Conservation (phyloP, 495 filamentous ascomycete species). For the Penicillium ochrochloron region DNA sequence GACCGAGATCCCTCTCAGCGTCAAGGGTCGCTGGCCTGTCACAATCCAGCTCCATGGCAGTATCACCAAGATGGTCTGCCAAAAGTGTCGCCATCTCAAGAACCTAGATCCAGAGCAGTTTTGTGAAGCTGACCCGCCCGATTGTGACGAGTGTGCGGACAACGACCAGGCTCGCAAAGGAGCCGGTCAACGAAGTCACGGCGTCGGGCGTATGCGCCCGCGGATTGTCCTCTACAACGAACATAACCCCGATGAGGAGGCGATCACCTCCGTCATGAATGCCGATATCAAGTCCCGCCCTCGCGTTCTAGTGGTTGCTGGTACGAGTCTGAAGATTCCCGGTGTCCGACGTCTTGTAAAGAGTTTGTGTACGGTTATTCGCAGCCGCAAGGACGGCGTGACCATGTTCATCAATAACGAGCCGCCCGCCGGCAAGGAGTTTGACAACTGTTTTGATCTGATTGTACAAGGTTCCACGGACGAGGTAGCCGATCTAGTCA, state of each 20-base stretch:
- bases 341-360: conserved; percentile 86
- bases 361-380: conserved; percentile 83
- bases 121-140: conserved; percentile 80
- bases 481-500: conserved; percentile 76
- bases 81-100: conserved; percentile 80
- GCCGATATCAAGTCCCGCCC: conserved; percentile 83
- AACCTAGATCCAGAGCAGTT: conserved; percentile 81
- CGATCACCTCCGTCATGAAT: conserved; percentile 86
- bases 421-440: conserved; percentile 77
- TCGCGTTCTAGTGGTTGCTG: conserved; percentile 91
- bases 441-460: conserved; percentile 90
- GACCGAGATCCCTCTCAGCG: conserved; percentile 72
- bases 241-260: conserved; percentile 92
- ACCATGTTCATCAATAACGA: conserved; percentile 95
- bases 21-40: conserved; percentile 88
- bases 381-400: conserved; percentile 81
- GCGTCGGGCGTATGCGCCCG: conserved; percentile 86
- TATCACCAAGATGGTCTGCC: conserved; percentile 93
- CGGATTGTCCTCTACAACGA: conserved; percentile 98
- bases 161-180: conserved; percentile 75
- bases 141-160: conserved; percentile 74
- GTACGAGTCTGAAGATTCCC: conserved; percentile 93
- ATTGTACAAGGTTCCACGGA: conserved; percentile 88
- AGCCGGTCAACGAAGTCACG: conserved; percentile 91
- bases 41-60: conserved; percentile 95